Percentiles rank a stretch among this genome's conserved stretches.
Evolutionary conservation across 2,329 filamentous ascomycete genomes (phyloP).

Genomic region (Ciborinia camelliae): DNA sequence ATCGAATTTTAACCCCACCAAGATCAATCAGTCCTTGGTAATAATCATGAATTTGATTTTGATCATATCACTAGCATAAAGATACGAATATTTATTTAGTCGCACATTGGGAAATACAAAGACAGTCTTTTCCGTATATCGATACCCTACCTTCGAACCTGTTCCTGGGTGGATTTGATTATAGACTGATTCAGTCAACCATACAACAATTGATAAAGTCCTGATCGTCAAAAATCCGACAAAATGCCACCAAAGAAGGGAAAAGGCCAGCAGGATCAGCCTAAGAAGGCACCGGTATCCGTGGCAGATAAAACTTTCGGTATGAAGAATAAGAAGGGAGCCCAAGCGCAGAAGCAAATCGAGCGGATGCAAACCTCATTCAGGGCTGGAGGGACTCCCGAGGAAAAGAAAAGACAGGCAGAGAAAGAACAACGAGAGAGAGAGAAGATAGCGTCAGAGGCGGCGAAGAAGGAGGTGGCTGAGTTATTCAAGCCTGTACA

Average conservation of each 20-base stretch:
- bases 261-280: slow-evolving; percentile 45
- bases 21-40: slow-evolving; percentile 25
- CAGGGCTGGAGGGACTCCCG: slow-evolving; percentile 71
- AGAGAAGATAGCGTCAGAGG: slow-evolving; percentile 88
- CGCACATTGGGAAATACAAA: background rate
- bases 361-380: slow-evolving; percentile 74
- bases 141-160: background rate
- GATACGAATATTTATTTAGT: background rate
- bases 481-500: slow-evolving; percentile 86
- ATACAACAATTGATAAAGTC: background rate
- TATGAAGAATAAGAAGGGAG: slow-evolving; percentile 99
- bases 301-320: slow-evolving; percentile 97
- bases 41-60: slow-evolving; percentile 17
- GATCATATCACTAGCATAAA: slow-evolving; percentile 9
- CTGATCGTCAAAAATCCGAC: slow-evolving; percentile 33
- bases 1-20: slow-evolving; percentile 30
- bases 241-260: slow-evolving; percentile 70
- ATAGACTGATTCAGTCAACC: background rate
- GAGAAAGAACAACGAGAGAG: slow-evolving; percentile 68
- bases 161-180: too few species aligned
- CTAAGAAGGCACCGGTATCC: slow-evolving; percentile 52
- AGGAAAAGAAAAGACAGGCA: slow-evolving; percentile 77
- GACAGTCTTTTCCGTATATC: slow-evolving; percentile 35
- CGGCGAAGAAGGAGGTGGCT: slow-evolving; percentile 74
- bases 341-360: slow-evolving; percentile 84